phyloP scores from a whole-genome alignment of 2,329 filamentous ascomycete genomes.

The Aspergillus texensis region DNA sequence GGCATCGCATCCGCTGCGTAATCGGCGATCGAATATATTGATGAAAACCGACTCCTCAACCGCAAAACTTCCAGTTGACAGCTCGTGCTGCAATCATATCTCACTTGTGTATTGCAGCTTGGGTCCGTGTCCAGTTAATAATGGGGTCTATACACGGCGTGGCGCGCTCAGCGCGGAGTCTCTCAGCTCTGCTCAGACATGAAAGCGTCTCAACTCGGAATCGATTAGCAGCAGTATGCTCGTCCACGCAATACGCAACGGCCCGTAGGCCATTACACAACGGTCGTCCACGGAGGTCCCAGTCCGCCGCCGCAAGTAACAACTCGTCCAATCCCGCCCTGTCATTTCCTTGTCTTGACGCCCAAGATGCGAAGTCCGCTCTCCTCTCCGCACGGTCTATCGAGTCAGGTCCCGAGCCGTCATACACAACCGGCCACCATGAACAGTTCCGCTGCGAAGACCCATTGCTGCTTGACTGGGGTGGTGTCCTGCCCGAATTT shows the following conservation, averaged over 20 bases:
- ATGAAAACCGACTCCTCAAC: neutral
- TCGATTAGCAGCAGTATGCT: constrained; percentile 11
- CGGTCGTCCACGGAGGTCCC: constrained; percentile 20
- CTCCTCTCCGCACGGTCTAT: constrained; percentile 69
- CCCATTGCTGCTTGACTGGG: constrained; percentile 87
- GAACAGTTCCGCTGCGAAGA: constrained; percentile 72
- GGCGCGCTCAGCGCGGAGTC: constrained; percentile 18
- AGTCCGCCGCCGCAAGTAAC: constrained; percentile 24
- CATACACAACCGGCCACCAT: constrained; percentile 89
- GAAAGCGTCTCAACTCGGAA: constrained; percentile 10
- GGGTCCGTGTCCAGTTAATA: neutral
- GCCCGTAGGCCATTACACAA: constrained; percentile 24
- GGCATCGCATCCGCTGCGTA: neutral
- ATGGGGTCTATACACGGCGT: constrained; percentile 23
- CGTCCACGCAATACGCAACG: neutral
- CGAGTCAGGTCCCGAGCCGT: constrained; percentile 82
- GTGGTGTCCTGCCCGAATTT: constrained; percentile 85
- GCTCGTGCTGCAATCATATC: neutral
- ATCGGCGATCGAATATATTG: neutral
- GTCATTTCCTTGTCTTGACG: constrained; percentile 88
- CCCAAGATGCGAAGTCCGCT: constrained; percentile 75
- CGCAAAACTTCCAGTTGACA: neutral
- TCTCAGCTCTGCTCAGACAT: constrained; percentile 16
- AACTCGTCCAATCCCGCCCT: constrained; percentile 76
- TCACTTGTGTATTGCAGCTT: neutral